Base-by-base conservation (phyloP, 768 basidiomycete species). In the Cystofilobasidium capitatum region DNA sequence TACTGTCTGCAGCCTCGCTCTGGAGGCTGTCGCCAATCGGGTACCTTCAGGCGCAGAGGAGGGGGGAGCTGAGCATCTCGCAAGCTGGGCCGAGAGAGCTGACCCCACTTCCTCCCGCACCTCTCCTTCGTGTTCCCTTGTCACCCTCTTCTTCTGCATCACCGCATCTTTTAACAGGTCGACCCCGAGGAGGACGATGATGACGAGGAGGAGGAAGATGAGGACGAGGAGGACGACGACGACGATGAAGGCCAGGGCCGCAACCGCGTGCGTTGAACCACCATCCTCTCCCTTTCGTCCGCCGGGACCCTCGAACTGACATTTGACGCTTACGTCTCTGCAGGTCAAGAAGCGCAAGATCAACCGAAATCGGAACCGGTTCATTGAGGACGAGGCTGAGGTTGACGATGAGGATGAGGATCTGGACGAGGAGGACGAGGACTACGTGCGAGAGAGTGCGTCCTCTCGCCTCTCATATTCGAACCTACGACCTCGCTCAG, bases 351-450 rank as follows among this genome's bases (percentile, higher is more conserved):
- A 86, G 84, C 85, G 82, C 69, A 83, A 85, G 69, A 86, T 87
- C 76, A 86, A 83, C 77, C 83, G 74, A 68, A 72, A 72, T 69
- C 73, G 73, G 75, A 88, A 84, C 75, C 86, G 86, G 71, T 99
- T 92, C 86, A 81, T 98, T 72, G 96, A 98, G 84, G 83, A 93
- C 65, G 91, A 94, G 79, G 92, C 91, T 64, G 91, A 91, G 75
- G 93, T 94, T 24, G 91, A 91, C 72, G 92, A 96, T 36, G 96
- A 98, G 24, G 96, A 97, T 4, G 94, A 96, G 40, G 96, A 97
- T 31, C 88, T 88, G 3, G 91, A 94, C 24, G 90, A 86, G 8
- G 88, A 80, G 22, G 79, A 78, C 62, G 79, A 76, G 39, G 79
- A 79, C 44, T 78, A 79, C 57, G 75, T 74, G 68, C 76, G 74